Base-by-base conservation (phyloP, 2,329 filamentous ascomycete genomes). In the Phialophora verrucosa region DNA sequence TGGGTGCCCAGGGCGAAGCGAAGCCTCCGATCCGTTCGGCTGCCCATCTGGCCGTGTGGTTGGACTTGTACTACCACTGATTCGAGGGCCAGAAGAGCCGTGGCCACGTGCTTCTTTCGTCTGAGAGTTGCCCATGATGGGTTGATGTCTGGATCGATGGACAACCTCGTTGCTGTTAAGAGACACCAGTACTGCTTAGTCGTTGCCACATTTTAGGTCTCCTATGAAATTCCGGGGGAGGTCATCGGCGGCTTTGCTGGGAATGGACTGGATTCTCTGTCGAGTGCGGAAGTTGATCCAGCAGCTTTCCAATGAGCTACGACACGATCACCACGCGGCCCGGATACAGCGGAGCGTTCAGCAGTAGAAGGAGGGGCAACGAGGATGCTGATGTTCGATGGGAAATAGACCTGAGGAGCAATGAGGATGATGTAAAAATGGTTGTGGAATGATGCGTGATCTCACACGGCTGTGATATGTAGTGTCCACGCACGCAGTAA, bases 91-190 rank as follows among this genome's bases (percentile, higher is more conserved):
- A 35, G 66, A 64, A 20, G 61, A 62, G 55, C 64, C 60, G 20
- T 70, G 68, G 27, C 76, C 73, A 68, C 80, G 78, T 62, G 78
- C 76, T 74, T 82, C 80, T 74, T 80, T 82, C 44, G 80, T 81
- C 66, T 81, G 77, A 58, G 80, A 78, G 71, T 82, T 82, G 57
- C 80, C 80, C 80, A 82, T 82, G 32, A 44, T 64, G 51, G 57
- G 27, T 35, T n/a, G 58, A 51, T 62, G 32, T 54, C 57, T 62
- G 59, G 54, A 51, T 64, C 56, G 62, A 35, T 56, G 42, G 42
- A 59, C 62, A 65, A 64, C 64, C 67, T 69, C 67, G 57, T 63
- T 63, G 32, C 62, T 65, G 20, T 61, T 65, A 59, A 44, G 17
- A 56, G 42, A 65, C 64, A 53, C 67, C 64, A 32, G 49, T 56